Evolutionary conservation across 75 land plant genomes (phyloP).

Genomic region (Picea glauca): DNA sequence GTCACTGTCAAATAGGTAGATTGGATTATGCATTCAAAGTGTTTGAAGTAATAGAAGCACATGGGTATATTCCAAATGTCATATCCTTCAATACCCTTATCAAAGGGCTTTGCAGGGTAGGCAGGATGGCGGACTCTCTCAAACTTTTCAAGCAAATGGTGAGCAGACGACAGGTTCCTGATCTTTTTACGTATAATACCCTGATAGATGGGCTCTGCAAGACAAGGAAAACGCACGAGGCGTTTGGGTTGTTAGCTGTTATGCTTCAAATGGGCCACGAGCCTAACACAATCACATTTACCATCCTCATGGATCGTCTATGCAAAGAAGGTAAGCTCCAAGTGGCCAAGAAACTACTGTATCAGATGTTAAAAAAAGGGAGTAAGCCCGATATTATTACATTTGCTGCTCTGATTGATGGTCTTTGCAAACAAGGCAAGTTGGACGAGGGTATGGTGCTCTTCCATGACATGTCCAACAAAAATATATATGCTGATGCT

Average conservation of each 20-base stretch:
- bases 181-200: conserved; percentile 58
- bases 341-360: conserved; percentile 59
- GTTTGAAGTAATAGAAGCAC: too few relatives aligned
- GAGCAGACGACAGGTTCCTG: conserved; percentile 28
- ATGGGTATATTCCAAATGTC: too few relatives aligned
- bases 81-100: conserved; percentile 37
- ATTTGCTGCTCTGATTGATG: conserved; percentile 33
- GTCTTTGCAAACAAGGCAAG: conserved; percentile 38
- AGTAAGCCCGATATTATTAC: conserved; percentile 50
- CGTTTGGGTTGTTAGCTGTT: conserved; percentile 33
- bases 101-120: conserved; percentile 55
- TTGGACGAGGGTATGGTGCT: conserved; percentile 36
- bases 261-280: conserved; percentile 52
- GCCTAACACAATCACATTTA: conserved; percentile 55
- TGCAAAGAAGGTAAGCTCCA: conserved; percentile 47
- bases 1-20: too few relatives aligned
- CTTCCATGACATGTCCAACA: conserved; percentile 38
- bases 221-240: conserved; percentile 32
- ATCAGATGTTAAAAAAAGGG: conserved; percentile 54
- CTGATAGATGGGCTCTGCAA: conserved; percentile 56
- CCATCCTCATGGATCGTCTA: conserved; percentile 53
- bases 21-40: too few relatives aligned
- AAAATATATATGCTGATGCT: conserved; percentile 45
- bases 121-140: conserved; percentile 47
- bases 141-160: conserved; percentile 34